phyloP scores from a whole-genome alignment of 495 filamentous ascomycete genomes.

The Penicillium coffeae region DNA sequence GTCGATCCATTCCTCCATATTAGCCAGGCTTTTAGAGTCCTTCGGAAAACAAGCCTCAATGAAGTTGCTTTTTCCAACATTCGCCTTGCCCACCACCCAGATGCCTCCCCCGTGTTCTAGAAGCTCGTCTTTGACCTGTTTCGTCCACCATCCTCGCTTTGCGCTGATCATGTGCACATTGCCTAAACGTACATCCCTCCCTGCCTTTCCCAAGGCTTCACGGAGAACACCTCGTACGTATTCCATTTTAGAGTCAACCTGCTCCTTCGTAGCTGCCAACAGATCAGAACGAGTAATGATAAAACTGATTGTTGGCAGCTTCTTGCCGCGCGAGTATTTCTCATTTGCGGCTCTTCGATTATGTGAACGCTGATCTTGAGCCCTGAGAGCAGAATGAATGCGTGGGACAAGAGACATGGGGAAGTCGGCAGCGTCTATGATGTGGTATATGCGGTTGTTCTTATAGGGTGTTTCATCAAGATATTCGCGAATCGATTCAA shows the following conservation, averaged over 20 bases:
- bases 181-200: constrained; percentile 65
- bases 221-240: constrained; percentile 72
- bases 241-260: constrained; percentile 79
- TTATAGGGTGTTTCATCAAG: constrained; percentile 80
- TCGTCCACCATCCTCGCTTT: constrained; percentile 83
- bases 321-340: constrained; percentile 60
- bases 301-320: constrained; percentile 67
- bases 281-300: constrained; percentile 88
- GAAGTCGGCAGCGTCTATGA: constrained; percentile 98
- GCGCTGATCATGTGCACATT: constrained; percentile 83
- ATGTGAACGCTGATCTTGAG: constrained; percentile 63
- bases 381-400: constrained; percentile 53
- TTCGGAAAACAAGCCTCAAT: constrained; percentile 85
- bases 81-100: constrained; percentile 98
- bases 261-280: constrained; percentile 70
- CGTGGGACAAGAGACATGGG: constrained; percentile 81
- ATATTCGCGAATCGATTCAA: constrained; percentile 74
- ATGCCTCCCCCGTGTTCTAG: constrained; percentile 73
- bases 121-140: constrained; percentile 77
- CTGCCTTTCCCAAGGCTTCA: constrained; percentile 58
- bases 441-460: constrained; percentile 89
- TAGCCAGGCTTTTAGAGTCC: constrained; percentile 53
- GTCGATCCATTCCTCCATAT: constrained; percentile 33
- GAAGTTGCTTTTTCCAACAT: constrained; percentile 93
- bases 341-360: constrained; percentile 67